Evolutionary conservation across 257 asterid species (phyloP).

Genomic region (Vinca minor): DNA sequence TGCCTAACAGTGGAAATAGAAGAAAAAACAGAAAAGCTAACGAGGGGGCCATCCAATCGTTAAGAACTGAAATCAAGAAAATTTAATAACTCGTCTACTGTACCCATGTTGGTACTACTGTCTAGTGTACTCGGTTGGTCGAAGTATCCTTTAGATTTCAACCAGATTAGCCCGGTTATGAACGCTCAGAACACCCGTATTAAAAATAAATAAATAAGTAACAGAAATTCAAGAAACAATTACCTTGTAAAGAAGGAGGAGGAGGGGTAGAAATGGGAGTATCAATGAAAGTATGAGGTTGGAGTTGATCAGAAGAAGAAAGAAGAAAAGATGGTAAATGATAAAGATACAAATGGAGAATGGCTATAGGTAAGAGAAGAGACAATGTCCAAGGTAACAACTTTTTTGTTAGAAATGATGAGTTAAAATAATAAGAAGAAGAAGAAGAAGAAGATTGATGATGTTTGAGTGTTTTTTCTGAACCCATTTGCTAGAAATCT

Average conservation of each 20-base stretch:
- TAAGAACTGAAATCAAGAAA: no score
- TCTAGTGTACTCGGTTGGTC: no score
- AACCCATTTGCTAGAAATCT: conserved; percentile 26
- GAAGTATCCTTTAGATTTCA: no score
- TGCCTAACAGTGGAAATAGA: no score
- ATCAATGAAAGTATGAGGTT: conserved; percentile 14
- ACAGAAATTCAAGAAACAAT: neutral
- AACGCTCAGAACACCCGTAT: no score
- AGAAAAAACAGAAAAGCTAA: no score
- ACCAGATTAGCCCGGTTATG: no score
- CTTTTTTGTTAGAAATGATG: conserved; percentile 17
- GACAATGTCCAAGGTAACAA: conserved; percentile 26
- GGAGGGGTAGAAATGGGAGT: conserved; percentile 8
- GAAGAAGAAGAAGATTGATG: conserved; percentile 22
- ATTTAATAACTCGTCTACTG: no score
- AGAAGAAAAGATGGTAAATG: conserved; percentile 22
- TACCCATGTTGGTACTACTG: no score
- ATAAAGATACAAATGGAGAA: conserved; percentile 33
- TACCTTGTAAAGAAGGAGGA: conserved; percentile 29
- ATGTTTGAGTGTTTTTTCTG: conserved; percentile 23
- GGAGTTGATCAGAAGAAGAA: conserved; percentile 16
- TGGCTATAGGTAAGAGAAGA: conserved; percentile 32
- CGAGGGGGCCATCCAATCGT: no score
- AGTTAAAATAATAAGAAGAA: no score
- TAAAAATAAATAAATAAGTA: no score